These are phyloP conservation scores for Cercophora samala DNA, from an alignment of 495 filamentous ascomycete species.

Conservation along the genomic window DNA sequence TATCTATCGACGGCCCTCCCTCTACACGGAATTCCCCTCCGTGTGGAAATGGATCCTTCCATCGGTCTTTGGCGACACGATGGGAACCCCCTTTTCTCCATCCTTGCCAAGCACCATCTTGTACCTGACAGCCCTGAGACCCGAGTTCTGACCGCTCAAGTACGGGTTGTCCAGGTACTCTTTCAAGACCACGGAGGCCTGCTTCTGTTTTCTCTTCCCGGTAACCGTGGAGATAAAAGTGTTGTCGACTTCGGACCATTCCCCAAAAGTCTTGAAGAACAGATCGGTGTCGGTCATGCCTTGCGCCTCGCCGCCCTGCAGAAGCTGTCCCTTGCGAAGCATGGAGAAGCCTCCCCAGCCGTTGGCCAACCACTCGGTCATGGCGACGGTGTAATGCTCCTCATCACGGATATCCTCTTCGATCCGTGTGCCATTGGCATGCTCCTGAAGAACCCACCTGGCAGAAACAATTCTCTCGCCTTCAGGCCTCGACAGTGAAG, in stretches of 20 bases:
- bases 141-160: not conserved
- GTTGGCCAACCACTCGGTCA: slow-evolving; percentile 8
- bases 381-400: not conserved
- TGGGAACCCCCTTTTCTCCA: not conserved
- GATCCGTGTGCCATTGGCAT: not conserved
- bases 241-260: not conserved
- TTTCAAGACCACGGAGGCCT: not conserved
- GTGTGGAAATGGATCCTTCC: not conserved
- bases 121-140: not conserved
- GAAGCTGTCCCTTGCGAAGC: not conserved
- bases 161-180: slow-evolving; percentile 1
- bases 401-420: not conserved
- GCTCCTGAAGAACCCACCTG: not conserved
- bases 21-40: not conserved
- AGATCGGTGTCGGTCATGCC: slow-evolving; percentile 10
- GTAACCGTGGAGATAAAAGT: not conserved
- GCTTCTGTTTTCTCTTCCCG: not conserved
- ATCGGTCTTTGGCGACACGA: not conserved
- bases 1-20: not conserved
- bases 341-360: slow-evolving; percentile 7
- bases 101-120: not conserved
- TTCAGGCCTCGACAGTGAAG: not conserved
- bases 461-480: not conserved
- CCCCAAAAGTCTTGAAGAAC: not conserved
- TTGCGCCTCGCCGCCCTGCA: not conserved